Percentiles rank a stretch among this genome's conserved stretches.
These are phyloP conservation scores for Pulveroboletus sp. DNA, from an alignment of 768 basidiomycete genomes.

Conservation along the genomic window DNA sequence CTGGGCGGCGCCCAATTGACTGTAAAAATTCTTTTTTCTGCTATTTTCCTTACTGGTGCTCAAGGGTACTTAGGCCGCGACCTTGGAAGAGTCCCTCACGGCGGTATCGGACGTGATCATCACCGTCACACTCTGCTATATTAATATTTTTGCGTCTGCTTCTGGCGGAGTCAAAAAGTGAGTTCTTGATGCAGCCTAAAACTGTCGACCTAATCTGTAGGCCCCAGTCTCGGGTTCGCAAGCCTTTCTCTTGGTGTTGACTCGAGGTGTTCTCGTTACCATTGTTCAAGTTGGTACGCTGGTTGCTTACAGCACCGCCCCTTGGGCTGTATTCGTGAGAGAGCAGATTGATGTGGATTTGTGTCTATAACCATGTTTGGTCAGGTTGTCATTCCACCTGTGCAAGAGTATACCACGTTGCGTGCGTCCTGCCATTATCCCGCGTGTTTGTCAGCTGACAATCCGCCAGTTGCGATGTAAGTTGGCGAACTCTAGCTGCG, in stretches of 20 bases:
- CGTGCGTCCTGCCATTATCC: not conserved
- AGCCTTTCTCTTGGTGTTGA: conserved; percentile 12
- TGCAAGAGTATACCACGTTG: conserved; percentile 10
- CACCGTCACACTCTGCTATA: conserved; percentile 7
- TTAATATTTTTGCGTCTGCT: conserved; percentile 14
- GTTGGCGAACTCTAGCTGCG: not conserved
- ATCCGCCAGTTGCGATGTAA: conserved; percentile 8
- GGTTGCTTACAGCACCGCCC: not conserved
- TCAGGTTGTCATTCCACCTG: conserved; percentile 7
- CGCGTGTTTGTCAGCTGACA: conserved; percentile 1
- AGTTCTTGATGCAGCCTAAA: not conserved
- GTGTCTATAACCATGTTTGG: not conserved
- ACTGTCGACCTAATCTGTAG: conserved; percentile 1
- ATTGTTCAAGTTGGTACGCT: conserved; percentile 6
- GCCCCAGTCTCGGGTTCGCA: conserved; percentile 4
- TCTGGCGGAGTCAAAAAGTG: conserved; percentile 4
- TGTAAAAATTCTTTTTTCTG: not conserved
- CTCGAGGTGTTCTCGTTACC: conserved; percentile 15
- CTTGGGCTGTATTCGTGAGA: conserved; percentile 9
- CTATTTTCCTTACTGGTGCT: not conserved
- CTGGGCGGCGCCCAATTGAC: not conserved
- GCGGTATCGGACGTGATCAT: conserved; percentile 5
- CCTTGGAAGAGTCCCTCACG: conserved; percentile 7
- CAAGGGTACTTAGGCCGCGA: not conserved
- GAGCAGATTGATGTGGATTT: not conserved